Conservation (phyloP, 2,329 filamentous ascomycete genomes). For the Aspergillus ruber region DNA sequence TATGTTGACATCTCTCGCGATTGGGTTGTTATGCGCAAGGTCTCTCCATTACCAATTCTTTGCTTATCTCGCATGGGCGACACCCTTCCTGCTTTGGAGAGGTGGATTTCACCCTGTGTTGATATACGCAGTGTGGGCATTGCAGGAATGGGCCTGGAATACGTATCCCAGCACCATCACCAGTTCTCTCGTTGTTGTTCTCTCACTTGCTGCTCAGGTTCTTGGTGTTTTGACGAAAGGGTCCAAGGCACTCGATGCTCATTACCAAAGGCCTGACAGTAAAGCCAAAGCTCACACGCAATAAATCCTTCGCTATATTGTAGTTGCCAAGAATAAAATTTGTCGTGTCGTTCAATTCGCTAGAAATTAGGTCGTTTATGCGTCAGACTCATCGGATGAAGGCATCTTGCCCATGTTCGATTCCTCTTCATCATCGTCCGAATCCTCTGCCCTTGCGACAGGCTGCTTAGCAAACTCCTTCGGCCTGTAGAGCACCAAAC, state of each 20-base stretch:
- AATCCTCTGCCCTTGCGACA: slow-evolving; percentile 65
- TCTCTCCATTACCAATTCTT: slow-evolving; percentile 96
- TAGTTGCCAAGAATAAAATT: not conserved
- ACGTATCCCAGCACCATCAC: slow-evolving; percentile 71
- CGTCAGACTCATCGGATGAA: slow-evolving; percentile 70
- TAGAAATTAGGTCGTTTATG: slow-evolving; percentile 56
- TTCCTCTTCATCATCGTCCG: slow-evolving; percentile 70
- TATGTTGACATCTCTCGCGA: slow-evolving; percentile 66
- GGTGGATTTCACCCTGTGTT: slow-evolving; percentile 61
- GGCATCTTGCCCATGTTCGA: slow-evolving; percentile 81
- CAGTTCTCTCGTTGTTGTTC: slow-evolving; percentile 64
- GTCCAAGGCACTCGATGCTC: slow-evolving; percentile 15
- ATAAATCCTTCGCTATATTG: slow-evolving; percentile 7
- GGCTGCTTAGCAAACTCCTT: slow-evolving; percentile 65
- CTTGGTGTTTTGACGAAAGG: slow-evolving; percentile 51
- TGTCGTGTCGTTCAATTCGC: not conserved
- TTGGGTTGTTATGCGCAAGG: slow-evolving; percentile 79
- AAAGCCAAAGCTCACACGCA: slow-evolving; percentile 15
- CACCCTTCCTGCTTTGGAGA: slow-evolving; percentile 80
- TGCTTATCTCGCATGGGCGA: slow-evolving; percentile 82
- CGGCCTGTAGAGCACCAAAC: slow-evolving; percentile 52
- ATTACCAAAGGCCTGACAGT: slow-evolving; percentile 9
- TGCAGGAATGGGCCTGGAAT: slow-evolving; percentile 92
- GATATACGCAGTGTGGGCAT: slow-evolving; percentile 63
- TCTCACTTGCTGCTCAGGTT: slow-evolving; percentile 62